These are phyloP conservation scores for Penstemon barbatus DNA, from an alignment of 257 asterid genomes.

Conservation along the genomic window DNA sequence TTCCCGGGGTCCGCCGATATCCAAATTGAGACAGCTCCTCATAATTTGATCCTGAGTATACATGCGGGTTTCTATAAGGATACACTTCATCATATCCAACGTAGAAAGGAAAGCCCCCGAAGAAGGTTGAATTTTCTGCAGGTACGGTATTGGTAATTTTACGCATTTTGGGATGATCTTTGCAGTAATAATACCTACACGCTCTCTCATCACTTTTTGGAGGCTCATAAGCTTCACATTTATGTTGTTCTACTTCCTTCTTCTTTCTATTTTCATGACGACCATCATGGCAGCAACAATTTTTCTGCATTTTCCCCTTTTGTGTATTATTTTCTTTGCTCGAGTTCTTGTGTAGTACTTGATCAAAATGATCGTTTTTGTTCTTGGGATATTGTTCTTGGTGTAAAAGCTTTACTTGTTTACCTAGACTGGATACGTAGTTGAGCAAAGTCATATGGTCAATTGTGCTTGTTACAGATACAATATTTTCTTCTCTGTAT, in stretches of 20 bases:
- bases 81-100: neutral
- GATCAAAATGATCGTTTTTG: neutral
- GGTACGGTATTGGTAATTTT: constrained; percentile 21
- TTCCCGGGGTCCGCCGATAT: constrained; percentile 9
- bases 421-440: constrained; percentile 27
- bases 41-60: constrained; percentile 10
- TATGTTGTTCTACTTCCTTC: constrained; percentile 32
- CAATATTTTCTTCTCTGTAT: constrained; percentile 24
- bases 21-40: constrained; percentile 21
- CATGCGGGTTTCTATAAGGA: constrained; percentile 14
- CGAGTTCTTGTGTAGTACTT: neutral
- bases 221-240: constrained; percentile 29
- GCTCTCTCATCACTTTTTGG: constrained; percentile 10
- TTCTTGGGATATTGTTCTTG: neutral
- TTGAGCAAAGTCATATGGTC: constrained; percentile 23
- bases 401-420: constrained; percentile 26
- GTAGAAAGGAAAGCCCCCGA: constrained; percentile 17
- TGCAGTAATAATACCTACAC: constrained; percentile 33
- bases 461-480: constrained; percentile 27
- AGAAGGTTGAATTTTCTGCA: constrained; percentile 14
- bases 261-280: constrained; percentile 16
- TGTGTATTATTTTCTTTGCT: neutral
- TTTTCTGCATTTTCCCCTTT: constrained; percentile 1
- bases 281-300: constrained; percentile 22
- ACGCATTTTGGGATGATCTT: constrained; percentile 25